Percentiles rank a stretch among this genome's conserved stretches.
These are phyloP conservation scores for Cenchrus purpureus DNA, from an alignment of 176 grass and related monocot genomes.

Conservation along the genomic window DNA sequence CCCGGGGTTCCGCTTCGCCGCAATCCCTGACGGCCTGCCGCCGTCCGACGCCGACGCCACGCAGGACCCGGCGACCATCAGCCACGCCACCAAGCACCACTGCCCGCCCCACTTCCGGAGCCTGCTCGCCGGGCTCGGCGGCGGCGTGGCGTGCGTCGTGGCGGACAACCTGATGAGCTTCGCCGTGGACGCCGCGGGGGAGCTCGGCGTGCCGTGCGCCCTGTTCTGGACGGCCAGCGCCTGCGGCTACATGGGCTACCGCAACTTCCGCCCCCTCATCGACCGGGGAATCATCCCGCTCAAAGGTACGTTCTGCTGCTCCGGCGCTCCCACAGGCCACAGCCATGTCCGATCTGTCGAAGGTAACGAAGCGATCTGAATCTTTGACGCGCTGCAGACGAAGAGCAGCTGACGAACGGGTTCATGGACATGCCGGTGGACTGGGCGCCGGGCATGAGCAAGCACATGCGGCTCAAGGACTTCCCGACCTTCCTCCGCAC, in stretches of 20 bases:
- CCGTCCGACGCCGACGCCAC: slow-evolving; percentile 38
- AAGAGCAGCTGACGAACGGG: slow-evolving; percentile 46
- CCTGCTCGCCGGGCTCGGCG: slow-evolving; percentile 22
- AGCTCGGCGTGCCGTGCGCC: slow-evolving; percentile 37
- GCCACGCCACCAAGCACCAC: neutral
- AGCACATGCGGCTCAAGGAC: slow-evolving; percentile 38
- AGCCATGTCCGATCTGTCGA: neutral
- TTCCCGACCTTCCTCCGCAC: slow-evolving; percentile 44
- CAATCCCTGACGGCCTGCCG: slow-evolving; percentile 48
- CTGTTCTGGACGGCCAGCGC: slow-evolving; percentile 57
- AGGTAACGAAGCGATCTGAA: neutral
- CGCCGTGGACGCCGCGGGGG: slow-evolving; percentile 36
- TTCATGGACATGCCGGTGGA: slow-evolving; percentile 25
- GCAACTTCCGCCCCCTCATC: slow-evolving; percentile 38
- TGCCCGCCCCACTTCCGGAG: slow-evolving; percentile 9
- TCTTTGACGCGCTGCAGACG: neutral
- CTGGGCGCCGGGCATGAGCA: slow-evolving; percentile 35
- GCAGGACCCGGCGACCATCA: slow-evolving; percentile 17
- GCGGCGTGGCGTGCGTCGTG: slow-evolving; percentile 47
- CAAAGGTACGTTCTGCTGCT: slow-evolving; percentile 17
- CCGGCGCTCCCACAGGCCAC: too few species aligned
- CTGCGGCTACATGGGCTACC: slow-evolving; percentile 55
- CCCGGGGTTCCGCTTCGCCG: slow-evolving; percentile 34
- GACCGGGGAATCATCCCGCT: slow-evolving; percentile 39
- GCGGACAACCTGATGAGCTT: slow-evolving; percentile 52